Base-by-base conservation (phyloP, 2,329 filamentous ascomycete species). In the Aureobasidium melanogenum region DNA sequence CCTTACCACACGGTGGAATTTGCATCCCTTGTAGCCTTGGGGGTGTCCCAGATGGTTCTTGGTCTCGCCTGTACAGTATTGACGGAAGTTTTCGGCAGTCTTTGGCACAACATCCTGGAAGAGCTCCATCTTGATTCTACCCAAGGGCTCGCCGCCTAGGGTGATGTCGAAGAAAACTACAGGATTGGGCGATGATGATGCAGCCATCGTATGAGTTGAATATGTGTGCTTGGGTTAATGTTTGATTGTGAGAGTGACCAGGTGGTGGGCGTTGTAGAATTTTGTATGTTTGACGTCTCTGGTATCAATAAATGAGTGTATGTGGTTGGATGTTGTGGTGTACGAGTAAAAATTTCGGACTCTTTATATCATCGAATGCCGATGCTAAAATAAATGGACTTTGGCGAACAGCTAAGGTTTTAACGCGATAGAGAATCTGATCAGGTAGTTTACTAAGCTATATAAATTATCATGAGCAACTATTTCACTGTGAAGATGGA, bases 61-160 rank as follows among this genome's bases (percentile, higher is more conserved):
- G 66, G 83, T 86, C 79, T 97, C 93, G 68, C 94, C 94, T 0
- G 93, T 97, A 77, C 92, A 97, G 77, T 96, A 96, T 72, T 95
- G 91, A 50, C 92, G 89, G 74, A 99, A 97, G 79, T 97, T 97
- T 75, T 97, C 94, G 32, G 91, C 90, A 9, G 94, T 97, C 69
- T 87, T 57, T 2, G 71, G 71, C 0, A 91, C 88, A 24, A 88
- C 80, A 75, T 96, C 83, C 64, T 87, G 85, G 80, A 94, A 97
- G 64, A 99, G 84, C 76, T 97, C 90, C 74, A 96, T 91, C 66
- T 89, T 92, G 70, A 96, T 85, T 62, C 91, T 87, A 65, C 92
- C 92, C 17, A 96, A 83, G 2, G 89, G 87, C 70, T 95, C 89
- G 64, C 91, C 91, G 78, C 89, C 89, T 62, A 94, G 79, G 4